phyloP scores from a whole-genome alignment of 257 asterid species.

The Eustoma russellianum region DNA sequence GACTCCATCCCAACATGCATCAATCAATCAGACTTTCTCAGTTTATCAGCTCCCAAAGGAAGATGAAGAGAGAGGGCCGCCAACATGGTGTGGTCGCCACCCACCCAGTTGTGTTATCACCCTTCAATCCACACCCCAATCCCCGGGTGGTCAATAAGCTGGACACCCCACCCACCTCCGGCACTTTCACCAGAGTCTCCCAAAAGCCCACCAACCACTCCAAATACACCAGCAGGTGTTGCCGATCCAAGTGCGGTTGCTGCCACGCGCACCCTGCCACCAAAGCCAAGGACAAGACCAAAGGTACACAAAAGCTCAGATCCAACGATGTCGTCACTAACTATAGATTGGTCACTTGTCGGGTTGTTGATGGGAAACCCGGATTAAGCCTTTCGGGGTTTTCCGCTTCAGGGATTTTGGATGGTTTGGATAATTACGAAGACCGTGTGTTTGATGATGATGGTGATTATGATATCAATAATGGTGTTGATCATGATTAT shows the following conservation, averaged over 20 bases:
- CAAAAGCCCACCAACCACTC: conserved; percentile 82
- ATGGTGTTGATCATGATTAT: not conserved
- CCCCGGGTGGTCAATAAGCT: conserved; percentile 20
- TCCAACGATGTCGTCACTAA: conserved; percentile 24
- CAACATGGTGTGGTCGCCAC: conserved; percentile 72
- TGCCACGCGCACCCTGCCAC: conserved; percentile 49
- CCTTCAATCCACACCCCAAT: conserved; percentile 19
- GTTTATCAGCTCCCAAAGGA: not conserved
- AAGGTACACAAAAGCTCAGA: conserved; percentile 44
- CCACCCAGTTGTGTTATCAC: conserved; percentile 27
- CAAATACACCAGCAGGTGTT: conserved; percentile 73
- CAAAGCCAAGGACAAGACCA: conserved; percentile 56
- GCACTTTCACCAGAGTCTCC: conserved; percentile 46
- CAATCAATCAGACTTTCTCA: too few relatives aligned
- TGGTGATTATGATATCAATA: not conserved
- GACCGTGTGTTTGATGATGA: conserved; percentile 10
- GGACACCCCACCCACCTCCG: conserved; percentile 52
- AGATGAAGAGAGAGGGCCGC: conserved; percentile 75
- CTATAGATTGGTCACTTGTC: conserved; percentile 35
- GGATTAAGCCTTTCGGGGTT: conserved; percentile 35
- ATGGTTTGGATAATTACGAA: conserved; percentile 30
- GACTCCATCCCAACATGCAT: not conserved
- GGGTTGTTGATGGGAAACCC: conserved; percentile 31
- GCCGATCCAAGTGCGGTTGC: conserved; percentile 38
- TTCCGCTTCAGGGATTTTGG: conserved; percentile 58